Percentiles rank a stretch among this genome's conserved stretches.
phyloP scores from a whole-genome alignment of 352 stramenopile species.

The Phytophthora brassicae region DNA sequence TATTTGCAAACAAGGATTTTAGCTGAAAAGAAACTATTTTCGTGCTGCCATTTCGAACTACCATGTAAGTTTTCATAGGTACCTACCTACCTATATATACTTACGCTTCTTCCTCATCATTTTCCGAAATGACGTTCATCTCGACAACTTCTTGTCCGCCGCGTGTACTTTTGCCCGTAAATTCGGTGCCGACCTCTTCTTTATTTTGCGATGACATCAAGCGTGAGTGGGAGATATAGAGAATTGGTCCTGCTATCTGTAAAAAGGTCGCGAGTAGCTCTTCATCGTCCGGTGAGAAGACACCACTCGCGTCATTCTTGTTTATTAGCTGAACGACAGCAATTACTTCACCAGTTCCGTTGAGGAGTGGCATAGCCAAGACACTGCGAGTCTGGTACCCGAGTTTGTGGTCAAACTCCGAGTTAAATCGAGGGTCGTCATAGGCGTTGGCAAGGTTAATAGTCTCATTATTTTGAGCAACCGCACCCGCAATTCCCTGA shows the following conservation, averaged over 20 bases:
- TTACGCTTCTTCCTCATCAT: constrained; percentile 69
- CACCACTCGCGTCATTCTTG: constrained; percentile 65
- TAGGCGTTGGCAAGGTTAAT: constrained; percentile 90
- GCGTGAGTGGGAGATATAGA: constrained; percentile 85
- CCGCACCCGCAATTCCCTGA: constrained; percentile 81
- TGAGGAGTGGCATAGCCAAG: constrained; percentile 85
- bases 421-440: constrained; percentile 87
- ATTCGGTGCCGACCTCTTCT: constrained; percentile 57
- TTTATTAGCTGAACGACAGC: constrained; percentile 91
- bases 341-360: constrained; percentile 73
- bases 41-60: constrained; percentile 10
- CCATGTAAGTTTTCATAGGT: too few relatives aligned
- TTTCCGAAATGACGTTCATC: constrained; percentile 84
- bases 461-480: constrained; percentile 62
- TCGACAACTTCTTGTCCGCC: constrained; percentile 54
- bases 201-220: constrained; percentile 46
- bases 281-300: constrained; percentile 88
- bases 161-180: constrained; percentile 49
- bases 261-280: constrained; percentile 88
- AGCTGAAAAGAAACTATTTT: constrained; percentile 27
- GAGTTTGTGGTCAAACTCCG: constrained; percentile 88
- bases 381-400: constrained; percentile 87
- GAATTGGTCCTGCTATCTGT: constrained; percentile 85
- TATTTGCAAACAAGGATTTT: not conserved
- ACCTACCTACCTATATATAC: not conserved